These are phyloP conservation scores for Chytriomyces sp. DNA, from an alignment of 192 early-diverging fungal species.

Conservation along the genomic window DNA sequence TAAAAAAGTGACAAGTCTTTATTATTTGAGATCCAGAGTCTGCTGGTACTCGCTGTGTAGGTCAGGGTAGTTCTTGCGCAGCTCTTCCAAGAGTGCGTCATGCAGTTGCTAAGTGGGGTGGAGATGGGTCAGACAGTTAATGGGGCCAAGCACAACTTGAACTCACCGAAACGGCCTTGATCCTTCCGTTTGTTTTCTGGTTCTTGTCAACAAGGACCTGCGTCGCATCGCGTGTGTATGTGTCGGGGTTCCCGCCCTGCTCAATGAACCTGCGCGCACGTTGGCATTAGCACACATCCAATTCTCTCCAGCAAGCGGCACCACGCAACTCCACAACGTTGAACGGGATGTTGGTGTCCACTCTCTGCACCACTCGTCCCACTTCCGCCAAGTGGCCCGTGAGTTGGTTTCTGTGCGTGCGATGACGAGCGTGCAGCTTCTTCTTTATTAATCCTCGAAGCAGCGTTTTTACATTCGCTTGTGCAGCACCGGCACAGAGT, in stretches of 20 bases:
- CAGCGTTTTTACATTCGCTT: slow-evolving; percentile 17
- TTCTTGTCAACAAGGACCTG: slow-evolving; percentile 55
- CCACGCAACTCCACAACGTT: slow-evolving; percentile 5
- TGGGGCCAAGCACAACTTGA: no score
- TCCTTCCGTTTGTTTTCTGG: slow-evolving; percentile 52
- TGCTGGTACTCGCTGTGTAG: slow-evolving; percentile 11
- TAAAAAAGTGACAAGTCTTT: no score
- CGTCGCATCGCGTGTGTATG: slow-evolving; percentile 32
- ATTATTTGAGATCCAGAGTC: no score
- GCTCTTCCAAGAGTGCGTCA: slow-evolving; percentile 11
- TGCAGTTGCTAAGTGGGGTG: background rate
- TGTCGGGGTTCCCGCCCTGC: slow-evolving; percentile 45
- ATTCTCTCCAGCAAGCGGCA: background rate
- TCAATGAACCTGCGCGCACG: slow-evolving; percentile 40
- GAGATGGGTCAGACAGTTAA: no score
- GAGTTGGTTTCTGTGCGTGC: slow-evolving; percentile 12
- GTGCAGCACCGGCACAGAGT: slow-evolving; percentile 24
- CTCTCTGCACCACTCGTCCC: background rate
- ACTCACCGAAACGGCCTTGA: slow-evolving; percentile 14
- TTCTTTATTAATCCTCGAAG: background rate
- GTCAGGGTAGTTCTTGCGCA: slow-evolving; percentile 26
- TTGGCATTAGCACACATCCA: no score
- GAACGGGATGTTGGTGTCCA: slow-evolving; percentile 9
- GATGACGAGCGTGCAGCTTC: background rate
- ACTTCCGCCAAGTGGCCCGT: slow-evolving; percentile 6